Evolutionary conservation across 306 rosid species (phyloP), one percentile per base, ranked within the genome.

Genomic region (Acmispon strigosus): DNA sequence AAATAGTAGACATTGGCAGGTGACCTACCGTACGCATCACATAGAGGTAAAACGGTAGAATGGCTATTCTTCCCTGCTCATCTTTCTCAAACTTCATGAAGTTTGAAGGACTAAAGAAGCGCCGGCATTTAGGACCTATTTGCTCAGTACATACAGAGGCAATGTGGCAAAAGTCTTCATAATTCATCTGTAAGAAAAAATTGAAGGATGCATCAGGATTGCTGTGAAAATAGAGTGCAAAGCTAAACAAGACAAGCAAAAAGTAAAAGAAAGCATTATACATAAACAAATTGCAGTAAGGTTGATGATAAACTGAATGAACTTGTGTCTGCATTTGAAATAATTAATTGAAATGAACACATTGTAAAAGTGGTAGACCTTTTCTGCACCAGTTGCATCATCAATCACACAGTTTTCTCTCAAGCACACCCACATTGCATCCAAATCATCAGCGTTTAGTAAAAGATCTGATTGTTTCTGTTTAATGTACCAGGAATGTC

Each of bases 71-170:
- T 82, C 99, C 99, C 34, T 85, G 92, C 75, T 95, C 99, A 61
- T 95, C 99, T 82, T 95, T 95, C 90, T 95, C 99, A 83, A 95
- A 95, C 83, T 95, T 95, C 99, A 95, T 95, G 76, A 95, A 95
- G 83, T 95, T 95, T 56, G 99, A 95, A 77, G 99, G 99, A 81
- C 99, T 95, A 78, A 95, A 95, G 82, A 95, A 95, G 20, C 97
- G 88, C 13, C 96, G 86, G 50, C 96, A 95, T 82, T 91, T 95
- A 34, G 99, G 84, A 76, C 99, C 99, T 60, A 95, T 95, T 84
- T 89, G 99, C 84, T 91, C 99, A 29, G 97, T 90, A 82, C 99
- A 95, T 73, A 95, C 96, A 64, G 99, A 86, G 72, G 97, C 96
- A 75, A 95, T 95, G 86, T 91, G 99, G 87, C 99, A 95, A 81